These are phyloP conservation scores for Metschnikowia orientalis DNA, from an alignment of 805 yeast genomes.

Conservation along the genomic window DNA sequence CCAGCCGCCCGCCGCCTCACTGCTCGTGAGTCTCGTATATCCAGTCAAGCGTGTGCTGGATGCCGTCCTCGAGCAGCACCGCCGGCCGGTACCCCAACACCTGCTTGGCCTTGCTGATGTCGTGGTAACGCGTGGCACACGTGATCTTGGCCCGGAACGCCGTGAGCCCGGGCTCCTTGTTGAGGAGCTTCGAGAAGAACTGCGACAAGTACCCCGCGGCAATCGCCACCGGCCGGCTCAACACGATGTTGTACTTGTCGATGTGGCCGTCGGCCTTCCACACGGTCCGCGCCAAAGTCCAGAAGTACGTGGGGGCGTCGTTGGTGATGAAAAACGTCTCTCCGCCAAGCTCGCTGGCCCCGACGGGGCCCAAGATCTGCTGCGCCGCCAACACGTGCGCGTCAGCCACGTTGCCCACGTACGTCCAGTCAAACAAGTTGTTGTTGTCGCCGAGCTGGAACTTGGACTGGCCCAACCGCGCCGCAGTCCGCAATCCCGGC, in stretches of 20 bases:
- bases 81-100: slow-evolving; percentile 76
- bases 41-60: slow-evolving; percentile 76
- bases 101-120: slow-evolving; percentile 79
- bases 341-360: slow-evolving; percentile 59
- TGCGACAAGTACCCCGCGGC: slow-evolving; percentile 79
- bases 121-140: slow-evolving; percentile 91
- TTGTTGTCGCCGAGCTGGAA: slow-evolving; percentile 94
- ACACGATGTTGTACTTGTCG: slow-evolving; percentile 62
- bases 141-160: slow-evolving; percentile 92
- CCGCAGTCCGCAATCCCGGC: slow-evolving; percentile 84
- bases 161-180: slow-evolving; percentile 90
- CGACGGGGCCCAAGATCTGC: slow-evolving; percentile 50
- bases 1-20: slow-evolving; percentile 1
- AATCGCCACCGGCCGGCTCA: slow-evolving; percentile 73
- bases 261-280: slow-evolving; percentile 96
- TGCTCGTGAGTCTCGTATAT: slow-evolving; percentile 59
- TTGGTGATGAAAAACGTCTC: slow-evolving; percentile 88
- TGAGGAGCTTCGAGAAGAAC: slow-evolving; percentile 59
- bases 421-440: slow-evolving; percentile 93
- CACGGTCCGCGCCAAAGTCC: slow-evolving; percentile 94
- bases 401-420: slow-evolving; percentile 97
- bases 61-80: slow-evolving; percentile 76
- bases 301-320: slow-evolving; percentile 91
- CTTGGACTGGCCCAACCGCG: slow-evolving; percentile 78
- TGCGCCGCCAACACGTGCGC: slow-evolving; percentile 92